Conservation (phyloP, 1,139 yeast genomes). For the Candida freyschussii region DNA sequence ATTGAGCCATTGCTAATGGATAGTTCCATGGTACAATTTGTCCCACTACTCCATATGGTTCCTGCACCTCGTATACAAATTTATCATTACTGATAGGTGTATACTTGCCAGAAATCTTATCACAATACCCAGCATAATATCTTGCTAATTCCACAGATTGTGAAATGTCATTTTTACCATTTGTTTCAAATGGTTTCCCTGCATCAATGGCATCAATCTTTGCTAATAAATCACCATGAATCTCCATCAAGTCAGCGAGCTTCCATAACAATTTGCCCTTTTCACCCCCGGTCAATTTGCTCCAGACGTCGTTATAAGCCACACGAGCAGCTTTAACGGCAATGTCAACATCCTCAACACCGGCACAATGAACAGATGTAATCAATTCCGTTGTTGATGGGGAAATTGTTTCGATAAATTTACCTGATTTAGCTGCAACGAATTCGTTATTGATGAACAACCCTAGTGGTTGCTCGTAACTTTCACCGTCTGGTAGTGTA, state of each 20-base stretch:
- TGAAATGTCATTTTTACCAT: slow-evolving; percentile 56
- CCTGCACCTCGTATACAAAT: slow-evolving; percentile 53
- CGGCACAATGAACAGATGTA: slow-evolving; percentile 63
- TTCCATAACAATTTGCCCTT: slow-evolving; percentile 43
- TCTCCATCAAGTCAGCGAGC: slow-evolving; percentile 46
- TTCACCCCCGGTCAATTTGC: slow-evolving; percentile 39
- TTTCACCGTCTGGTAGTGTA: slow-evolving; percentile 24
- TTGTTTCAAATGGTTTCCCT: slow-evolving; percentile 54
- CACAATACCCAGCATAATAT: slow-evolving; percentile 84
- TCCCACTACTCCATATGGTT: slow-evolving; percentile 60
- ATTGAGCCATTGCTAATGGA: slow-evolving; percentile 64
- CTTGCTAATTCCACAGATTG: slow-evolving; percentile 55
- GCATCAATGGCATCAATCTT: slow-evolving; percentile 60
- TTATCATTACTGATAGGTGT: slow-evolving; percentile 60
- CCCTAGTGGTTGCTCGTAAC: slow-evolving; percentile 57
- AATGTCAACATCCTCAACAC: slow-evolving; percentile 60
- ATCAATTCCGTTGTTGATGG: slow-evolving; percentile 69
- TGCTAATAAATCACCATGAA: slow-evolving; percentile 47
- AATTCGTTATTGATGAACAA: slow-evolving; percentile 62
- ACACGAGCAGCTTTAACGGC: slow-evolving; percentile 73
- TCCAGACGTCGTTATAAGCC: slow-evolving; percentile 56
- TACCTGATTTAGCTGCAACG: slow-evolving; percentile 43
- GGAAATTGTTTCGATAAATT: slow-evolving; percentile 51
- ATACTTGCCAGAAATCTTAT: slow-evolving; percentile 63
- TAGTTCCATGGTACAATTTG: slow-evolving; percentile 76